Evolutionary conservation across 176 grass and related monocot species (phyloP).

Genomic region (Triticum timopheevii): DNA sequence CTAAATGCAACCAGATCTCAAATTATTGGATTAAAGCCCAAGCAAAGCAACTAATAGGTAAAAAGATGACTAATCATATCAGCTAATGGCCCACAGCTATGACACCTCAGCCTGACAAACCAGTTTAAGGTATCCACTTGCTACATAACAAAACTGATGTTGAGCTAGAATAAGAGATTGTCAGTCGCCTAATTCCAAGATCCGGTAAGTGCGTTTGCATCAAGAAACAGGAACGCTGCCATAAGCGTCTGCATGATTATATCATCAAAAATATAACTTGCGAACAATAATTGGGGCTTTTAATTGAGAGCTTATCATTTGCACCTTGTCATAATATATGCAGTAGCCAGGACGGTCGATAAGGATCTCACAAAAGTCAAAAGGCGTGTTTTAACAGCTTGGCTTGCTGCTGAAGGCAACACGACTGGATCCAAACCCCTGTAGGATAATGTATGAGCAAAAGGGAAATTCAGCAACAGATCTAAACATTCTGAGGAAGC

Average conservation of each 20-base stretch:
- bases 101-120: background rate
- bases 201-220: background rate
- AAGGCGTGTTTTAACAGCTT: slow-evolving; percentile 81
- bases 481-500: background rate
- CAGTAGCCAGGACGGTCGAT: slow-evolving; percentile 79
- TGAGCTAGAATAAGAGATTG: background rate
- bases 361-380: slow-evolving; percentile 86
- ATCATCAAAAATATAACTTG: slow-evolving; percentile 12
- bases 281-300: slow-evolving; percentile 9
- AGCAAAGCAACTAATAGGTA: background rate
- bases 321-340: slow-evolving; percentile 93
- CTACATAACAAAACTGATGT: background rate
- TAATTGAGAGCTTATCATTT: slow-evolving; percentile 4
- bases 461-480: slow-evolving; percentile 4
- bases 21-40: background rate
- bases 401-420: slow-evolving; percentile 74
- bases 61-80: background rate
- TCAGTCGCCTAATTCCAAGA: background rate
- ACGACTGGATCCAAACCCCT: slow-evolving; percentile 84
- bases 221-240: background rate
- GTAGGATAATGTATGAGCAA: slow-evolving; percentile 14
- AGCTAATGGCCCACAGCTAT: background rate
- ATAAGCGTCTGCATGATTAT: background rate
- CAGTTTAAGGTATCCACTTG: background rate
- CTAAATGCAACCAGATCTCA: background rate